Conservation (phyloP, 2,329 filamentous ascomycete species). For the Aschersonia sp. region DNA sequence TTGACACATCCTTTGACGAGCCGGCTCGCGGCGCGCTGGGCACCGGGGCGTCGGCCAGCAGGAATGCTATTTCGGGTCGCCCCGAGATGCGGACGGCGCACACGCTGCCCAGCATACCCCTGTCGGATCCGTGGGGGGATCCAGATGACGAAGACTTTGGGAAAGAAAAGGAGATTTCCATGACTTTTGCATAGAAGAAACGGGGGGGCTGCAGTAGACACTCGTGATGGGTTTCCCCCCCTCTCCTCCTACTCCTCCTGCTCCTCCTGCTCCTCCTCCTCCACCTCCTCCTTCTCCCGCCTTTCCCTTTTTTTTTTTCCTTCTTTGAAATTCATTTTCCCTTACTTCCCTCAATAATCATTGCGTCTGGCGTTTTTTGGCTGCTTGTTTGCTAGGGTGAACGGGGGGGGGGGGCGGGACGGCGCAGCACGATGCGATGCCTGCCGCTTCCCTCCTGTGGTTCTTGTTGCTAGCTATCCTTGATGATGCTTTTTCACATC, state of each 20-base stretch:
- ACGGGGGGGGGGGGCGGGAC: neutral
- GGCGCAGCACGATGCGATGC: neutral
- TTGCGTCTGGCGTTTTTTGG: neutral
- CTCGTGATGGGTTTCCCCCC: no score
- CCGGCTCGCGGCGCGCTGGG: neutral
- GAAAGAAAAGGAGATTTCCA: conserved; percentile 59
- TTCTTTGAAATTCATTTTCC: neutral
- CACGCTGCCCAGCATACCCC: conserved; percentile 34
- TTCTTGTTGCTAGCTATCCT: no score
- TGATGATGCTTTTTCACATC: no score
- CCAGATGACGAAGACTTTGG: conserved; percentile 55
- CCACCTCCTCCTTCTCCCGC: neutral
- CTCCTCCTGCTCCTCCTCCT: neutral
- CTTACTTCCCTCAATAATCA: neutral
- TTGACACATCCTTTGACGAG: conserved; percentile 48
- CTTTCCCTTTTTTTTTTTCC: neutral
- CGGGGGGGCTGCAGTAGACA: no score
- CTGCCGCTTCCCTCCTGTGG: neutral
- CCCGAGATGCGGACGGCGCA: conserved; percentile 22
- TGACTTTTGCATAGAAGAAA: conserved; percentile 57
- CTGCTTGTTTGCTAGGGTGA: neutral
- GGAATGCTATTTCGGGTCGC: conserved; percentile 2
- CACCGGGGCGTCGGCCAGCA: neutral
- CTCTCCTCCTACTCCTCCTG: no score
- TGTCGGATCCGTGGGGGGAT: conserved; percentile 56